Evolutionary conservation across 345 rosid species (phyloP).

Genomic region (Iberis pinnata): DNA sequence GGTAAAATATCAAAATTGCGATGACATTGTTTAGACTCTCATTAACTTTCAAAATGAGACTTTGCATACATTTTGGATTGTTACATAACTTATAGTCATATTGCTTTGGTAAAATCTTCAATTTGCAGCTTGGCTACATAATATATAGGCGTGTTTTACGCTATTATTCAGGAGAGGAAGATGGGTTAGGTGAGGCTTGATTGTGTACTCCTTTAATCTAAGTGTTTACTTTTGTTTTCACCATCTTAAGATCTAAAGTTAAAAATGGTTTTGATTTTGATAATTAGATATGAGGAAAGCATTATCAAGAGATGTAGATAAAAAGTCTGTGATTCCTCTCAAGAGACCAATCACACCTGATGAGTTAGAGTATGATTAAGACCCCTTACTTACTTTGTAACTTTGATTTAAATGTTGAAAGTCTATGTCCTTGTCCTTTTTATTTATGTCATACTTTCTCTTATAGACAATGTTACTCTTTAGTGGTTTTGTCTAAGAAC

Average conservation of each 20-base stretch:
- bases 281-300: slow-evolving; percentile 92
- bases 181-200: slow-evolving; percentile 60
- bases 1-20: slow-evolving; percentile 34
- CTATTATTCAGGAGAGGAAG: slow-evolving; percentile 94
- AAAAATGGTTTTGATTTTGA: slow-evolving; percentile 2
- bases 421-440: background rate
- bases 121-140: slow-evolving; percentile 69
- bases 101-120: no score
- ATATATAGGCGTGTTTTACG: slow-evolving; percentile 82
- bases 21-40: no score
- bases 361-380: slow-evolving; percentile 80
- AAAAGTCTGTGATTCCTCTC: slow-evolving; percentile 80
- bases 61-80: no score
- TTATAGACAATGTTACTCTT: no score
- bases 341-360: slow-evolving; percentile 82
- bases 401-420: no score
- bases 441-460: slow-evolving; percentile 1
- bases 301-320: slow-evolving; percentile 71
- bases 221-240: no score
- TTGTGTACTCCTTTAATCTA: no score
- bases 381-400: no score
- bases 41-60: no score
- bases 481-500: no score
- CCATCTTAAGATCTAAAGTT: no score
- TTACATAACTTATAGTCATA: no score